These are phyloP conservation scores for Kregervanrija pseudodelftensis DNA, from an alignment of 805 yeast genomes.

Conservation along the genomic window DNA sequence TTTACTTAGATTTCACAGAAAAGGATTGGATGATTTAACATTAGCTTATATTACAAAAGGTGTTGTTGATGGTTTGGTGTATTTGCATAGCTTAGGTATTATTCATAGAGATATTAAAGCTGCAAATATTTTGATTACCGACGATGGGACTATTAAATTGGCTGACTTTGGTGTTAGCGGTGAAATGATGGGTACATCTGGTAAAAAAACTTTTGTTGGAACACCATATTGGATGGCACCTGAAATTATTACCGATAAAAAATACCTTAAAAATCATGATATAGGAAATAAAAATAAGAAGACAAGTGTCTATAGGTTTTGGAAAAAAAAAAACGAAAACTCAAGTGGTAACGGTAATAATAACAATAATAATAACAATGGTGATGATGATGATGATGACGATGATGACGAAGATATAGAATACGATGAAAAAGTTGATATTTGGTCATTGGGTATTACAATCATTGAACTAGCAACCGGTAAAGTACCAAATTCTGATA, in stretches of 20 bases:
- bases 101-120: conserved; percentile 94
- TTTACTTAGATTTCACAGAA: conserved; percentile 48
- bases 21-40: conserved; percentile 45
- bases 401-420: conserved; percentile 33
- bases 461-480: conserved; percentile 81
- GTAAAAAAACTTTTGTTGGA: conserved; percentile 48
- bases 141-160: conserved; percentile 67
- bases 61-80: conserved; percentile 62
- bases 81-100: conserved; percentile 64
- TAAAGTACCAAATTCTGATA: conserved; percentile 66
- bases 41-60: conserved; percentile 58
- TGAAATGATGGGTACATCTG: conserved; percentile 47
- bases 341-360: background rate
- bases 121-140: conserved; percentile 77
- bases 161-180: conserved; percentile 98
- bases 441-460: conserved; percentile 95
- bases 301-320: conserved; percentile 6
- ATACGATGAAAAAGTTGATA: conserved; percentile 81
- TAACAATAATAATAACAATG: conserved; percentile 9
- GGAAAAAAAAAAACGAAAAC: conserved; percentile 4
- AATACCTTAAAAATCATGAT: conserved; percentile 5
- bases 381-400: background rate
- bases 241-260: conserved; percentile 54
- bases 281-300: background rate
- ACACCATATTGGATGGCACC: conserved; percentile 88